Evolutionary conservation across 164 flowering plant species (phyloP).

Genomic region (Liquidambar formosana): DNA sequence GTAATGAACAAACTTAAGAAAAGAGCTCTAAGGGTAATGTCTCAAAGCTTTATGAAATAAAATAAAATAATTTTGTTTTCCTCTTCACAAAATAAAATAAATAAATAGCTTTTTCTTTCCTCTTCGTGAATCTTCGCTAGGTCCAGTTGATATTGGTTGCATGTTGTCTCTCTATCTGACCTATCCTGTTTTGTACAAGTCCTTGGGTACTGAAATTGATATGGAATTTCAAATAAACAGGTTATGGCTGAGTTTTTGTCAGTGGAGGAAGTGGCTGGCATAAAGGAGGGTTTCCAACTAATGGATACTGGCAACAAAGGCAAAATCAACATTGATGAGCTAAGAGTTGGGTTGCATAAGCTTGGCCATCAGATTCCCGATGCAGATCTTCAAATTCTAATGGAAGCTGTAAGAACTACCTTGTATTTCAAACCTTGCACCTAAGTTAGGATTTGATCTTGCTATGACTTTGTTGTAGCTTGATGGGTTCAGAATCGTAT

Average conservation of each 20-base stretch:
- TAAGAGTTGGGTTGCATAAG: conserved; percentile 50
- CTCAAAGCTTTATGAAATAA: not conserved
- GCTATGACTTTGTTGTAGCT: no score
- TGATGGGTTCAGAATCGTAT: no score
- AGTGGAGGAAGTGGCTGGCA: conserved; percentile 62
- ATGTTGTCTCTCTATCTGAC: not conserved
- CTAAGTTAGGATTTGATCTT: not conserved
- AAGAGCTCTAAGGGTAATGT: conserved; percentile 83
- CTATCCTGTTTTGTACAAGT: not conserved
- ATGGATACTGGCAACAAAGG: conserved; percentile 59
- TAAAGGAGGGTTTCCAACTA: conserved; percentile 52
- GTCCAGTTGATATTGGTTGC: not conserved
- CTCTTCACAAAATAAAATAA: not conserved
- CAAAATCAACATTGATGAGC: conserved; percentile 56
- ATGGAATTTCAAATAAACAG: conserved; percentile 27
- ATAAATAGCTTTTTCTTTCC: not conserved
- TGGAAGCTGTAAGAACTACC: conserved; percentile 64
- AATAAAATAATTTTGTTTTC: not conserved
- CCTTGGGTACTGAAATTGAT: not conserved
- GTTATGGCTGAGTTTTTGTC: conserved; percentile 69
- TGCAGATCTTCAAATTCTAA: conserved; percentile 50
- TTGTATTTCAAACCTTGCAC: not conserved
- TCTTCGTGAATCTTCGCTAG: not conserved
- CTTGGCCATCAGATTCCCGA: conserved; percentile 66
- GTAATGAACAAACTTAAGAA: conserved; percentile 94